phyloP scores from a whole-genome alignment of 768 basidiomycete genomes.

The Amanita brunnescens region DNA sequence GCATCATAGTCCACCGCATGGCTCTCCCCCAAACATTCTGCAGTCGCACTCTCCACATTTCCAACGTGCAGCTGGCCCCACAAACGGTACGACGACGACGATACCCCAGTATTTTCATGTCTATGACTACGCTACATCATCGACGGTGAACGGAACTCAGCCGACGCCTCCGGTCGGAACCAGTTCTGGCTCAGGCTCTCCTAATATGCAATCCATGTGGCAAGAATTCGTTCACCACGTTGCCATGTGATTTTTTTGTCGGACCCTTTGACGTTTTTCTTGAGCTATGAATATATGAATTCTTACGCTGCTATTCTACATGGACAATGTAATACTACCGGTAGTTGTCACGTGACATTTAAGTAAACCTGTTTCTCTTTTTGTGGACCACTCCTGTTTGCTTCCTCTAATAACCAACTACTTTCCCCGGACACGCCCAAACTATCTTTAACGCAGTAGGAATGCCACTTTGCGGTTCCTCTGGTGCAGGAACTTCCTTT shows the following conservation, averaged over 20 bases:
- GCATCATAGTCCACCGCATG: constrained; percentile 16
- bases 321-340: neutral
- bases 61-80: neutral
- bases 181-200: constrained; percentile 42
- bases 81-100: neutral
- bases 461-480: constrained; percentile 54
- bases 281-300: neutral
- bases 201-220: constrained; percentile 59
- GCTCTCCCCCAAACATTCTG: constrained; percentile 11
- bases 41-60: neutral
- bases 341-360: neutral
- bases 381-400: neutral
- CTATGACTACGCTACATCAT: constrained; percentile 58
- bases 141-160: constrained; percentile 13
- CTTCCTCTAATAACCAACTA: neutral
- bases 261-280: neutral
- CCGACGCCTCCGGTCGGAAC: constrained; percentile 20
- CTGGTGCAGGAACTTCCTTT: constrained; percentile 43
- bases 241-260: constrained; percentile 19
- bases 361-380: neutral
- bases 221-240: constrained; percentile 49
- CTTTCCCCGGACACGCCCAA: neutral
- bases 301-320: neutral
- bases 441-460: neutral
- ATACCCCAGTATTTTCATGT: constrained; percentile 72